phyloP scores from a whole-genome alignment of 805 yeast species.

The Isabelozyma pseudorhagii region DNA sequence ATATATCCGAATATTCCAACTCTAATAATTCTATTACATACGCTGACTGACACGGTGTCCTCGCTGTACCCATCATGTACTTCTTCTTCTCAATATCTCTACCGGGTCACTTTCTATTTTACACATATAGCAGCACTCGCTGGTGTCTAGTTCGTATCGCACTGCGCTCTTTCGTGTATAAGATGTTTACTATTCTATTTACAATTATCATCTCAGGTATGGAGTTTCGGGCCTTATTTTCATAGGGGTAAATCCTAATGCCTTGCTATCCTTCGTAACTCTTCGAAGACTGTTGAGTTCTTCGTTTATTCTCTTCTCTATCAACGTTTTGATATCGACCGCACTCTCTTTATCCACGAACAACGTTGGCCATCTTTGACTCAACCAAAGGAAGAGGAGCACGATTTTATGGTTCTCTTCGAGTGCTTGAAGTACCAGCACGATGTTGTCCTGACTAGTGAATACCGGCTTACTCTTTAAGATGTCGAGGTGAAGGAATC shows the following conservation, averaged over 20 bases:
- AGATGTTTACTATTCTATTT: neutral
- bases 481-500: slow-evolving; percentile 24
- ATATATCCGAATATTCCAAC: no score
- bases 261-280: slow-evolving; percentile 10
- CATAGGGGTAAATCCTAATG: neutral
- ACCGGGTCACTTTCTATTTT: no score
- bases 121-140: no score
- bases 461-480: slow-evolving; percentile 17
- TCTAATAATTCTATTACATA: no score
- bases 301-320: slow-evolving; percentile 60
- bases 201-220: neutral
- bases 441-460: slow-evolving; percentile 15
- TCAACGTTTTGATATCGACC: slow-evolving; percentile 58
- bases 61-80: no score
- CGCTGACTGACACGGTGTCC: no score
- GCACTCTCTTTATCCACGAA: slow-evolving; percentile 80
- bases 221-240: neutral
- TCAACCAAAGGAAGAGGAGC: slow-evolving; percentile 76
- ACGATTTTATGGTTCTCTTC: slow-evolving; percentile 70
- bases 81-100: no score
- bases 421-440: slow-evolving; percentile 26
- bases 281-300: slow-evolving; percentile 35
- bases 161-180: no score
- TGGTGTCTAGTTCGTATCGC: no score
- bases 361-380: slow-evolving; percentile 79